phyloP scores from a whole-genome alignment of 164 flowering plant species.

The Buxus sempervirens region DNA sequence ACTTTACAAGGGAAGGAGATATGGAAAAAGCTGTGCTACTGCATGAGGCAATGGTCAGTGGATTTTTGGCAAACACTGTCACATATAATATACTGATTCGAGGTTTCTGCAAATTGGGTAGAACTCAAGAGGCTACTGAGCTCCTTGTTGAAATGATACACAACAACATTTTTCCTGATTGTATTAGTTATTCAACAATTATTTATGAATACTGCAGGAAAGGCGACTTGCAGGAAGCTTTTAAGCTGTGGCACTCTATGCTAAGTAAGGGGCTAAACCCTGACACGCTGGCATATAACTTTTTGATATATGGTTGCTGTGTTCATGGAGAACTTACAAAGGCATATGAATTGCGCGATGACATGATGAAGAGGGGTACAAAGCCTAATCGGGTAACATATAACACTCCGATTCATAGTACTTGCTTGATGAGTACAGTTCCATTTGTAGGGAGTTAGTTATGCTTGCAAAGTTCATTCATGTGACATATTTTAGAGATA shows the following conservation, averaged over 20 bases:
- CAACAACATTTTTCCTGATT: constrained; percentile 61
- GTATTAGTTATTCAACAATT: constrained; percentile 79
- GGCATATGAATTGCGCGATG: constrained; percentile 62
- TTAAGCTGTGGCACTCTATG: constrained; percentile 71
- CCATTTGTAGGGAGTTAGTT: neutral
- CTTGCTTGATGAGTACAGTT: constrained; percentile 11
- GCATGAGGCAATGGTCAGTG: constrained; percentile 55
- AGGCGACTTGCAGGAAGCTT: constrained; percentile 52
- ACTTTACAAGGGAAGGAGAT: constrained; percentile 50
- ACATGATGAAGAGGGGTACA: constrained; percentile 58
- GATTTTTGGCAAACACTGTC: constrained; percentile 58
- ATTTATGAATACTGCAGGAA: constrained; percentile 59
- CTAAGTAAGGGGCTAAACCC: constrained; percentile 53
- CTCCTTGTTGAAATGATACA: constrained; percentile 53
- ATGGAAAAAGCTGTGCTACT: constrained; percentile 65
- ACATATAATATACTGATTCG: constrained; percentile 74
- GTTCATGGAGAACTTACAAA: constrained; percentile 45
- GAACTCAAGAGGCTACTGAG: constrained; percentile 45
- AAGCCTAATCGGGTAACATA: constrained; percentile 37
- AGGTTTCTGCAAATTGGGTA: constrained; percentile 76
- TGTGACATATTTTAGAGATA: neutral
- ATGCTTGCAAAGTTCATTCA: neutral
- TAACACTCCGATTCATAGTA: constrained; percentile 33
- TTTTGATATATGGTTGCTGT: constrained; percentile 71
- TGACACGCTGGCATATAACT: constrained; percentile 67